Evolutionary conservation across 257 asterid genomes (phyloP), one percentile per base, ranked within the genome.

Genomic region (Apocynum venetum): DNA sequence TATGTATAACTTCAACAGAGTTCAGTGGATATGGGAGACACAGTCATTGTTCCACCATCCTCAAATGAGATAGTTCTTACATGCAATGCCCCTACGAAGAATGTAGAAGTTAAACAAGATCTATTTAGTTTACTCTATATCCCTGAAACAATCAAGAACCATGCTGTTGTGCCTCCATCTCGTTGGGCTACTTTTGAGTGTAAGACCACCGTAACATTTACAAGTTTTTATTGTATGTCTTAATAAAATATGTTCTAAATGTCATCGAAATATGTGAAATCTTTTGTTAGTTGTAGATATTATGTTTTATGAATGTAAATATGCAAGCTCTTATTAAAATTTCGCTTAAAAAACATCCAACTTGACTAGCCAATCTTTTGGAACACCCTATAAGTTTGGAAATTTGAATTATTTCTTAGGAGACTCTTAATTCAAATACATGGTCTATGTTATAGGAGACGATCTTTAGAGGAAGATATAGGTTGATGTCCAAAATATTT

Each of bases 111-210:
- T n/a, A n/a, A n/a, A n/a, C n/a, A n/a, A n/a, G n/a, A n/a, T n/a
- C n/a, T n/a, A n/a, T n/a, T n/a, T n/a, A n/a, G n/a, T n/a, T n/a
- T n/a, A n/a, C n/a, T n/a, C n/a, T n/a, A n/a, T n/a, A n/a, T n/a
- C n/a, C n/a, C n/a, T n/a, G n/a, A n/a, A n/a, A n/a, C n/a, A n/a
- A n/a, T n/a, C n/a, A n/a, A n/a, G n/a, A n/a, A n/a, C n/a, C n/a
- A n/a, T 15, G 67, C 86, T 4, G 87, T 95, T 65, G 99, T 91
- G 64, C 98, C 96, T 84, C 96, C 96, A 48, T 90, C 97, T 38
- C 93, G 94, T 69, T 95, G 98, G 98, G 98, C 98, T 60, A 91
- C 98, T 51, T 95, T 95, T 67, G 98, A 93, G 72, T 94, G 98
- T 93, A 89, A 88, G 98, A 73, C 70, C 75, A 40, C 69, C 66